A percentile compares a stretch with the other conserved stretches of the same genome.
Evolutionary conservation across 2,329 filamentous ascomycete genomes (phyloP).

Genomic region (Ceratocystis diversiconidia): DNA sequence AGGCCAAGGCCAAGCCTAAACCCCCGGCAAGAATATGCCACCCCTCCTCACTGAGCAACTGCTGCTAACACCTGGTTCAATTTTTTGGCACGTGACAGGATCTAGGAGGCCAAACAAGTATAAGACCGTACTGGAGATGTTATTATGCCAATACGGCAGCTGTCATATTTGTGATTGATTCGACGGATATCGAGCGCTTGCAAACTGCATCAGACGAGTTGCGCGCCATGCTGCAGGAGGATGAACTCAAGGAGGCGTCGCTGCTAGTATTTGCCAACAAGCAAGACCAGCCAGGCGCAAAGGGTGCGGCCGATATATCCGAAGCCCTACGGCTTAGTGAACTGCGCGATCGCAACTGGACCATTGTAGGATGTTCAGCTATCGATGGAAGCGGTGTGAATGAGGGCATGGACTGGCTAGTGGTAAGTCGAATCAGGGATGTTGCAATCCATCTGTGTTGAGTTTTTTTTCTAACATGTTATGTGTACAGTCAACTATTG

Average conservation of each 20-base stretch:
- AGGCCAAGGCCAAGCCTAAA: background rate
- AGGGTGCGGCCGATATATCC: conserved; percentile 91
- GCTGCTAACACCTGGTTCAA: conserved; percentile 18
- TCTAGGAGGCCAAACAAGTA: conserved; percentile 94
- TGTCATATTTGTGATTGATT: conserved; percentile 97
- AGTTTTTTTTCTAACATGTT: conserved; percentile 1
- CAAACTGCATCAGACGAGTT: conserved; percentile 88
- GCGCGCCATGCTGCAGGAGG: conserved; percentile 89
- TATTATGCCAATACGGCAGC: conserved; percentile 98
- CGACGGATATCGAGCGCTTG: conserved; percentile 89
- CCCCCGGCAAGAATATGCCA: too few species aligned
- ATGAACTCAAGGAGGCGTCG: conserved; percentile 84
- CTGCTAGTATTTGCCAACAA: conserved; percentile 97
- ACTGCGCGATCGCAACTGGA: conserved; percentile 94
- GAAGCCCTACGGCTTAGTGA: conserved; percentile 83
- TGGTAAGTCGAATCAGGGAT: conserved; percentile 40
- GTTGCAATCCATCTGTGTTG: background rate
- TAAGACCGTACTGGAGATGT: conserved; percentile 96
- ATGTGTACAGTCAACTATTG: background rate
- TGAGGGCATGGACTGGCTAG: conserved; percentile 98
- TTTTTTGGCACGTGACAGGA: conserved; percentile 39
- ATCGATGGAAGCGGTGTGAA: conserved; percentile 89
- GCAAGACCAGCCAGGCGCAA: conserved; percentile 93
- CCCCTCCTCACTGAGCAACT: conserved; percentile 1
- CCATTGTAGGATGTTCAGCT: conserved; percentile 92